phyloP scores from a whole-genome alignment of 805 yeast genomes.

The Citeromyces matritensis region DNA sequence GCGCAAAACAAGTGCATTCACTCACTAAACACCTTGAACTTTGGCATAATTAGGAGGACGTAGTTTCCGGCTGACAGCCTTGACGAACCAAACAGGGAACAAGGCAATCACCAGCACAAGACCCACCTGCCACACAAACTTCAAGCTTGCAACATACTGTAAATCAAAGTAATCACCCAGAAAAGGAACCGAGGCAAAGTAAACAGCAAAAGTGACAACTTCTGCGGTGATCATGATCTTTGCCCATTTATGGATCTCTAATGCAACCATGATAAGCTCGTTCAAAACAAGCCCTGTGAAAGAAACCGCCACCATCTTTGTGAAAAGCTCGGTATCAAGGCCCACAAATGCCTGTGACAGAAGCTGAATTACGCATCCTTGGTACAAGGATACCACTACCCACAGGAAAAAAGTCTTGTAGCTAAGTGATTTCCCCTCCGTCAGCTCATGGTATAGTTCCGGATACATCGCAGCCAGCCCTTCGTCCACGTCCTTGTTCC shows the following conservation, averaged over 20 bases:
- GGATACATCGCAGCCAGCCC: constrained; percentile 83
- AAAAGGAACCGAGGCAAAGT: constrained; percentile 67
- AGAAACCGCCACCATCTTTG: constrained; percentile 71
- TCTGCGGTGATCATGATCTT: constrained; percentile 61
- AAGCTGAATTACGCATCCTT: constrained; percentile 77
- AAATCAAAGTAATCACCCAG: constrained; percentile 79
- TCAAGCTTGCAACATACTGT: constrained; percentile 35
- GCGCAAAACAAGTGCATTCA: background rate
- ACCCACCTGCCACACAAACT: constrained; percentile 55
- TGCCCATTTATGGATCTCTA: constrained; percentile 89
- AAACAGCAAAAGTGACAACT: constrained; percentile 50
- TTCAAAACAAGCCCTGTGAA: constrained; percentile 70
- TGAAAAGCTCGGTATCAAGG: constrained; percentile 34
- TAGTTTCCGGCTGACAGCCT: constrained; percentile 56
- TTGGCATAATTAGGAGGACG: constrained; percentile 96
- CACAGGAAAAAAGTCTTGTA: constrained; percentile 82
- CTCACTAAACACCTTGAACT: constrained; percentile 58
- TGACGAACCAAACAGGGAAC: constrained; percentile 81
- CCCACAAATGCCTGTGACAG: constrained; percentile 69
- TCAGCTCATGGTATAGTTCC: constrained; percentile 84
- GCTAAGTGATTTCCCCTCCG: constrained; percentile 76
- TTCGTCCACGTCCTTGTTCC: constrained; percentile 85
- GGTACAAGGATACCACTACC: constrained; percentile 82
- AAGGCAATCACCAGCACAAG: constrained; percentile 56
- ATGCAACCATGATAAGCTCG: constrained; percentile 86